phyloP scores from a whole-genome alignment of 1,139 yeast genomes.

The Diutina siamensis region DNA sequence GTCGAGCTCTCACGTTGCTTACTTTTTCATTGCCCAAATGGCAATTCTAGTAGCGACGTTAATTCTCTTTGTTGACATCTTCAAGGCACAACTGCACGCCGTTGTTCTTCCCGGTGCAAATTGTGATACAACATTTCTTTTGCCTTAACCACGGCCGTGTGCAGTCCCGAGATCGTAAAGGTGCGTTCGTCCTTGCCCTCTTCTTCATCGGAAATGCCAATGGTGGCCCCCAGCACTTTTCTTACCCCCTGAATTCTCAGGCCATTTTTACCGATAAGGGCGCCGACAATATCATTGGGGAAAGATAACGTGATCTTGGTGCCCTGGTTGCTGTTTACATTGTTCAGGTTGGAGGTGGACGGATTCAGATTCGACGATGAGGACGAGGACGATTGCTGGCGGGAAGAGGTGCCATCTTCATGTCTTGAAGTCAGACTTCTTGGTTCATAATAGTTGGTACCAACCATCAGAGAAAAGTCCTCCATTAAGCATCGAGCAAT shows the following conservation, averaged over 20 bases:
- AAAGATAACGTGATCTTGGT: conserved; percentile 19
- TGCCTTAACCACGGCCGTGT: conserved; percentile 59
- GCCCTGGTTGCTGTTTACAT: conserved; percentile 1
- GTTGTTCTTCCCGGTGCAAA: conserved; percentile 65
- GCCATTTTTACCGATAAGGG: conserved; percentile 82
- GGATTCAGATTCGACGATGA: too few relatives aligned
- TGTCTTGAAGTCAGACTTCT: conserved; percentile 13
- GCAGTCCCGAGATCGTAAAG: conserved; percentile 63
- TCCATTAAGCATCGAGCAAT: conserved; percentile 60
- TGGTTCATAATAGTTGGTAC: conserved; percentile 59
- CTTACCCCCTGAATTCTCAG: conserved; percentile 80
- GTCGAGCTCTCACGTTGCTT: too few relatives aligned
- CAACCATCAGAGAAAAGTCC: conserved; percentile 49
- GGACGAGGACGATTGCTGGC: conserved; percentile 7
- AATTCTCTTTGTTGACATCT: too few relatives aligned
- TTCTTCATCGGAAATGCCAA: conserved; percentile 65
- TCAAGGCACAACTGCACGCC: conserved; percentile 33
- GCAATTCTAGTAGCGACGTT: too few relatives aligned
- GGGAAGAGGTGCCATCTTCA: neutral
- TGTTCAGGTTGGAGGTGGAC: too few relatives aligned
- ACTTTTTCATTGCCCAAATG: too few relatives aligned
- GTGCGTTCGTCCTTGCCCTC: conserved; percentile 54
- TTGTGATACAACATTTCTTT: conserved; percentile 57
- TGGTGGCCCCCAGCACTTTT: conserved; percentile 68
- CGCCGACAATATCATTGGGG: conserved; percentile 83